Percentiles rank a stretch among this genome's conserved stretches.
Evolutionary conservation across 177 flowering plant species (phyloP).

Genomic region (Vitis hybrid): DNA sequence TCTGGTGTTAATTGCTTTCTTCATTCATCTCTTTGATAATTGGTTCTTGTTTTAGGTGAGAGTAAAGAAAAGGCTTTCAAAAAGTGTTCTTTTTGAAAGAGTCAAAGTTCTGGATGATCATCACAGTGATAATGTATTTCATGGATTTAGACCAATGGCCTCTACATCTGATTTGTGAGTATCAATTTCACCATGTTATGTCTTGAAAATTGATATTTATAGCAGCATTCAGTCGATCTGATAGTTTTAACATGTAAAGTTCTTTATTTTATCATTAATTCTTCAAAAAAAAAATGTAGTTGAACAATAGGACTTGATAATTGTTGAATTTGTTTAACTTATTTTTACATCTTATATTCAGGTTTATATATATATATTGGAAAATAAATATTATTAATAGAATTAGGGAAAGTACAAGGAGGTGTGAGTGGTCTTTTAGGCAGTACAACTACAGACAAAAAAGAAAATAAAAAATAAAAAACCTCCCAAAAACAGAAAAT

Average conservation of each 20-base stretch:
- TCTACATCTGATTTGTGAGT: conserved; percentile 60
- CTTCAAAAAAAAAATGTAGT: too few relatives aligned
- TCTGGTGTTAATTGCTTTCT: background rate
- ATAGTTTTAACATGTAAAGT: background rate
- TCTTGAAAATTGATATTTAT: background rate
- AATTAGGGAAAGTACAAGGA: too few relatives aligned
- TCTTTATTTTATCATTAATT: background rate
- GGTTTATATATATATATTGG: too few relatives aligned
- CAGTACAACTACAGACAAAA: too few relatives aligned
- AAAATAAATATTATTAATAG: too few relatives aligned
- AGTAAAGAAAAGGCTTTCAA: conserved; percentile 54
- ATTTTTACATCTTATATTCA: too few relatives aligned
- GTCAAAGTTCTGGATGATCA: conserved; percentile 46
- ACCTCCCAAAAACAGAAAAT: too few relatives aligned
- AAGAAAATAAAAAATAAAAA: too few relatives aligned
- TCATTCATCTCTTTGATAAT: conserved; percentile 3
- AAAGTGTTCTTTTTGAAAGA: conserved; percentile 56
- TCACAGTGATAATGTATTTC: conserved; percentile 49
- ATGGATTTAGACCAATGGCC: conserved; percentile 60
- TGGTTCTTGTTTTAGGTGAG: conserved; percentile 29
- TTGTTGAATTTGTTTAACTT: too few relatives aligned
- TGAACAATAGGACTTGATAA: too few relatives aligned
- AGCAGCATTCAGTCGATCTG: background rate
- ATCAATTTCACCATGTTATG: background rate
- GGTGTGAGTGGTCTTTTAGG: too few relatives aligned